Evolutionary conservation across 768 basidiomycete genomes (phyloP).

Genomic region (Galerina sulciceps): DNA sequence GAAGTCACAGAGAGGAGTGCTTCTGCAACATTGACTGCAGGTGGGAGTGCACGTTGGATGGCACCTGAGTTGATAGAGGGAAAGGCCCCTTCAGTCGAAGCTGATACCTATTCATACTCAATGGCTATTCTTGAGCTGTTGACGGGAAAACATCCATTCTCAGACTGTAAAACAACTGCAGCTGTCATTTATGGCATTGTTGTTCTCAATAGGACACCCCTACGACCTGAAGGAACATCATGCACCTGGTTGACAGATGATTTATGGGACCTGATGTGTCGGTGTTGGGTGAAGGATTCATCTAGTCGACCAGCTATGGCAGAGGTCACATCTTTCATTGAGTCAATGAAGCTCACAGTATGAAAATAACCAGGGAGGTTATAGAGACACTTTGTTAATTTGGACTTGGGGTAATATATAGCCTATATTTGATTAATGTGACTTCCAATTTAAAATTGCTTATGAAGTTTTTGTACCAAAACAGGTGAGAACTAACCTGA

Average conservation of each 20-base stretch:
- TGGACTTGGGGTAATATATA: too few relatives aligned
- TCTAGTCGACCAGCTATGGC: constrained; percentile 43
- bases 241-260: constrained; percentile 47
- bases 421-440: too few relatives aligned
- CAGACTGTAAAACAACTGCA: constrained; percentile 52
- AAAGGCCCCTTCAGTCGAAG: constrained; percentile 47
- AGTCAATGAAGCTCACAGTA: neutral
- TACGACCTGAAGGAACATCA: constrained; percentile 41
- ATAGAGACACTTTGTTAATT: too few relatives aligned
- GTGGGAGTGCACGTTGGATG: constrained; percentile 59
- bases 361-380: neutral
- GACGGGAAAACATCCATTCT: constrained; percentile 56
- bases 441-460: too few relatives aligned
- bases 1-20: constrained; percentile 56
- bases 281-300: constrained; percentile 49
- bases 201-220: constrained; percentile 40
- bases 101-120: constrained; percentile 62
- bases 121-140: constrained; percentile 66
- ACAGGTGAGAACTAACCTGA: too few relatives aligned
- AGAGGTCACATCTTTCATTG: constrained; percentile 34
- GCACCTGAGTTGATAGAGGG: constrained; percentile 62
- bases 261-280: constrained; percentile 49
- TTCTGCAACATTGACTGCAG: constrained; percentile 51
- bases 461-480: too few relatives aligned
- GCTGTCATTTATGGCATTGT: constrained; percentile 52